Percentiles rank a stretch among this genome's conserved stretches.
phyloP scores from a whole-genome alignment of 805 yeast species.

The Kluyveromyces aestuarii region DNA sequence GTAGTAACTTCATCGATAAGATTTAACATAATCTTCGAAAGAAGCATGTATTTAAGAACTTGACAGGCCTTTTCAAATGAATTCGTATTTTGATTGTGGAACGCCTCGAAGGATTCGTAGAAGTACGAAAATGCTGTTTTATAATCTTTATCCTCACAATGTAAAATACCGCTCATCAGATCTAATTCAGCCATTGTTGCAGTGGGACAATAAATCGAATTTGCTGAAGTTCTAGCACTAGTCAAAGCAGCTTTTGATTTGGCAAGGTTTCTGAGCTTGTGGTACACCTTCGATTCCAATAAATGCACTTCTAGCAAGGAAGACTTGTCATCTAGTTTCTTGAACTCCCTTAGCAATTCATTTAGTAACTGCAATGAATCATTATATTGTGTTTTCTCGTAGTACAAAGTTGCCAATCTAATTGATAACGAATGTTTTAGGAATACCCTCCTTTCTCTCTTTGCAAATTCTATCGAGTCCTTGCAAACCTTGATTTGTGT shows the following conservation, averaged over 20 bases:
- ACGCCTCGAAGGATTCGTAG: conserved; percentile 91
- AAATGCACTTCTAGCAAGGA: conserved; percentile 93
- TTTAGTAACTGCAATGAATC: conserved; percentile 68
- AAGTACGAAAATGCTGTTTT: conserved; percentile 94
- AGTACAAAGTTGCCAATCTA: conserved; percentile 69
- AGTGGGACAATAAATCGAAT: conserved; percentile 93
- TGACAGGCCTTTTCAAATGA: conserved; percentile 63
- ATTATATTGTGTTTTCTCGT: conserved; percentile 52
- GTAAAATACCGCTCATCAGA: conserved; percentile 87
- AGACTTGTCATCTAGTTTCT: conserved; percentile 89
- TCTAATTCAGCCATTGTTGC: conserved; percentile 88
- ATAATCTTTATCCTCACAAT: conserved; percentile 95
- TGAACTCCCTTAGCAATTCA: conserved; percentile 70
- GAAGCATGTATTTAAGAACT: conserved; percentile 83
- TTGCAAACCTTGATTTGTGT: conserved; percentile 64
- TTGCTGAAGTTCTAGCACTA: conserved; percentile 95
- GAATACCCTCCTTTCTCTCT: conserved; percentile 72
- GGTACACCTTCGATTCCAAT: conserved; percentile 82
- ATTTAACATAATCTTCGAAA: conserved; percentile 89
- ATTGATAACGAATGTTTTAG: conserved; percentile 82
- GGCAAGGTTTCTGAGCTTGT: conserved; percentile 82
- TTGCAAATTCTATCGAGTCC: conserved; percentile 83
- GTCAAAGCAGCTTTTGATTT: conserved; percentile 89
- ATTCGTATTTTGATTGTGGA: conserved; percentile 38
- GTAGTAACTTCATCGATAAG: conserved; percentile 76